Base-by-base conservation (phyloP, 257 asterid species). In the Penstemon barbatus region DNA sequence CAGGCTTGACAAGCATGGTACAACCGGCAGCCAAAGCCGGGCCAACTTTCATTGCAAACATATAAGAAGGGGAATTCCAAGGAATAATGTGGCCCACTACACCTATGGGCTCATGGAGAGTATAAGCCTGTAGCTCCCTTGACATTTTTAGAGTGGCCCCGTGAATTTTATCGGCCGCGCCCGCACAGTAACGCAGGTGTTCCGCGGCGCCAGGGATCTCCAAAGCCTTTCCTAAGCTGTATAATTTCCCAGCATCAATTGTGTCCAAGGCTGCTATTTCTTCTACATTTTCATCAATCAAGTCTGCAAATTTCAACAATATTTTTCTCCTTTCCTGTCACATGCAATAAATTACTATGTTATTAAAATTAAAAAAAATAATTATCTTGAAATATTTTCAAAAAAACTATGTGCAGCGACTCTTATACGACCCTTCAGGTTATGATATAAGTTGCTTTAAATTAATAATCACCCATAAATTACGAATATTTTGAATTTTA, bases 21-120 rank as follows among this genome's bases (percentile, higher is more conserved):
- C 87, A 81, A 8, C 92, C 87, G 18, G 86, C 86, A 6, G 92
- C 92, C 45, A 86, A 64, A 0, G 92, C 84, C 0, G 92, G 87
- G 7, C 82, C 86, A 9, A 82, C 87, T 64, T 86, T 86, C 85
- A 80, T 66, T 12, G 19, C 70, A 12, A 86, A 86, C 87, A 86
- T 84, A 2, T 66, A 81, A 0, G 75, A 48, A 0, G 92, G 92
- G 37, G 84, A 84, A 48, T 86, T 86, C 92, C 92, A 86, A 0
- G 92, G 92, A 7, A 58, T 78, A 3, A 86, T 84, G 71, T 66
- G 87, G 1, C 89, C 92, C 19, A 80, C 92, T 11, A 86, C 92
- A 0, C 92, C 92, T 19, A 86, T 19, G 10, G 92, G 92, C 82
- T 86, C 92, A 6, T 49, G 69, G 67, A 86, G 56, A 0, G 89